phyloP scores from a whole-genome alignment of 73 alveolate species.

The Symbiodinium natans region DNA sequence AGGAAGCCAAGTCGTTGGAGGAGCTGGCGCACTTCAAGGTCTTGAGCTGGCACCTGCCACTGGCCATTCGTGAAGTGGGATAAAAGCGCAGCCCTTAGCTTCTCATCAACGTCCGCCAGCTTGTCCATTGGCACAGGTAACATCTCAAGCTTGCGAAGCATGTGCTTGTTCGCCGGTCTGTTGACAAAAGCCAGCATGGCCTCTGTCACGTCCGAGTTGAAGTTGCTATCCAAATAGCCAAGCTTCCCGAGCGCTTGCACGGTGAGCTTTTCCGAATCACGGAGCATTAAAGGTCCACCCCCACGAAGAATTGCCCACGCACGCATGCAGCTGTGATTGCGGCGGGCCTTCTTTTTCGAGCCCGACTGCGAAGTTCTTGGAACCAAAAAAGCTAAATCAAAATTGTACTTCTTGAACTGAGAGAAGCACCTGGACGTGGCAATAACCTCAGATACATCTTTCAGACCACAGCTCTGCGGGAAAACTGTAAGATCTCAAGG shows the following conservation, averaged over 20 bases:
- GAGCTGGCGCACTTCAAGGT: background rate
- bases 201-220: constrained; percentile 3
- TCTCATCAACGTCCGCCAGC: background rate
- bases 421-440: too few relatives aligned
- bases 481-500: background rate
- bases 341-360: background rate
- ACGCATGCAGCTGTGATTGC: background rate
- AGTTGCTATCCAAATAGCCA: constrained; percentile 8
- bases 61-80: background rate
- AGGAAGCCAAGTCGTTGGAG: background rate
- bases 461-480: background rate
- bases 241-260: background rate
- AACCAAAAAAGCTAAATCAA: background rate
- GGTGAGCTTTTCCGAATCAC: background rate
- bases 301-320: constrained; percentile 2
- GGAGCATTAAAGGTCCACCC: constrained; percentile 32
- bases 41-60: constrained; percentile 21
- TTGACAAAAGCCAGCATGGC: constrained; percentile 36
- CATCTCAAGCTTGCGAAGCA: background rate
- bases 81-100: background rate
- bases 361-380: background rate
- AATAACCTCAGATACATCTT: background rate
- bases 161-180: background rate
- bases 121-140: background rate
- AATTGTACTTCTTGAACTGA: background rate